Base-by-base conservation (phyloP, 257 asterid species). In the Hygrophila difformis region DNA sequence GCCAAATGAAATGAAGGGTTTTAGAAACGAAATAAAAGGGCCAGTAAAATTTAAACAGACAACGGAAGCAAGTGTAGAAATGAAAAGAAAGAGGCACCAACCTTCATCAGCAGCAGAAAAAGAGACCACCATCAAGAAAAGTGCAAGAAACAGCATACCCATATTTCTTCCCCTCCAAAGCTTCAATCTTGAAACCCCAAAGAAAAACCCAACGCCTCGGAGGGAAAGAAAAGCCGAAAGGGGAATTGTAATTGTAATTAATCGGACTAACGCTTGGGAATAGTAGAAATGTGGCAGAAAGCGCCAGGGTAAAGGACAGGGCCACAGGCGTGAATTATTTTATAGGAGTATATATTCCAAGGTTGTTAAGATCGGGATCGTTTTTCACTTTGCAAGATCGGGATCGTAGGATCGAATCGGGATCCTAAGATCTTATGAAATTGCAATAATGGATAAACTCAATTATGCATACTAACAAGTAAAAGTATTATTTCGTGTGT, bases 41-140 rank as follows among this genome's bases (percentile, higher is more conserved):
- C 23, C 31, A 47, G 20, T 19, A 51, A 10, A 13, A 15, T 18
- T 41, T 20, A 52, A 31, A 26, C 31, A 26, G 8, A 26, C 7
- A 26, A 8, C 8, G 8, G 8, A 26, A 8, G 4, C 4, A 8
- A 3, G 8, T 3, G 8, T 26, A 26, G 31, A 51, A 18, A 39
- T 49, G 20, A 53, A 51, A 26, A 26, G 4, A 47, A 19, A 15
- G 13, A 56, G 38, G 54, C 55, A 44, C 39, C 31, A 26, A 57
- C 53, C n/a, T 72, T 83, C 82, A 62, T 76, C 83, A 55, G 79
- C 76, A 38, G 67, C 47, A 67, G 67, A 47, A 68, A 73, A 58
- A 53, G 79, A 76, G 12, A 70, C 16, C 42, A 55, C 41, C 40
- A 56, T 44, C 39, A 71, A 44, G 53, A 74, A 50, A 58, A 77